Conservation (phyloP, 1,139 yeast species). For the Hemisphaericaspora xylanilytica region DNA sequence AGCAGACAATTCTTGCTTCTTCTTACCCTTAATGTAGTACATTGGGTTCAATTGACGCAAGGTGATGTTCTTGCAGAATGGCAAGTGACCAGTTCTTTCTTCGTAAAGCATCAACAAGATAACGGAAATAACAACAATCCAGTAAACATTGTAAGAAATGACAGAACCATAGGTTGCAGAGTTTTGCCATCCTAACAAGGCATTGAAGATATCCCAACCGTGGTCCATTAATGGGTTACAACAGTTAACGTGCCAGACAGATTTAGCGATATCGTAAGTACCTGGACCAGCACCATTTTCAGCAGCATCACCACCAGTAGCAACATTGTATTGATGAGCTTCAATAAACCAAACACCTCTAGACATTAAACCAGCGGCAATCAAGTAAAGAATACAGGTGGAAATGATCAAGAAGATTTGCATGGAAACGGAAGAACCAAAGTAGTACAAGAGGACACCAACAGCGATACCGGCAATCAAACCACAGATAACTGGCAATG, state of each 20-base stretch:
- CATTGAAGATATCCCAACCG: slow-evolving; percentile 90
- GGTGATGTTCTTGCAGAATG: slow-evolving; percentile 46
- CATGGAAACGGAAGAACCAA: slow-evolving; percentile 73
- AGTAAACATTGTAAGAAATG: slow-evolving; percentile 77
- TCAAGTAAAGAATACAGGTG: slow-evolving; percentile 77
- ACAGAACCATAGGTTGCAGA: slow-evolving; percentile 85
- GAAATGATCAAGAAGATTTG: slow-evolving; percentile 79
- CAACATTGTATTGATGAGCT: slow-evolving; percentile 55
- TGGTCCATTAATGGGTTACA: slow-evolving; percentile 86
- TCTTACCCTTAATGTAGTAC: slow-evolving; percentile 67
- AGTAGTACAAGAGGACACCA: slow-evolving; percentile 68
- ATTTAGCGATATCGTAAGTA: slow-evolving; percentile 69
- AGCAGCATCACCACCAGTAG: slow-evolving; percentile 85
- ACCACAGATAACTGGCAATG: slow-evolving; percentile 79
- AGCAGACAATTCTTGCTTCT: slow-evolving; percentile 55
- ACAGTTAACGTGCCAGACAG: slow-evolving; percentile 94
- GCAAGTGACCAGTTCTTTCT: slow-evolving; percentile 53
- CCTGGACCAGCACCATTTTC: slow-evolving; percentile 93
- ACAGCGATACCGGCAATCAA: slow-evolving; percentile 65
- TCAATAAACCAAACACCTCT: slow-evolving; percentile 89
- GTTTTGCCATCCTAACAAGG: slow-evolving; percentile 34
- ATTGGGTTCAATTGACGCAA: slow-evolving; percentile 64
- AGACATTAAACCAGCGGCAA: slow-evolving; percentile 85
- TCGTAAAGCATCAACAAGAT: slow-evolving; percentile 63
- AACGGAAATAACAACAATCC: slow-evolving; percentile 61